These are phyloP conservation scores for Moniliophthora roreri DNA, from an alignment of 1,284 basidiomycete species.

Conservation along the genomic window DNA sequence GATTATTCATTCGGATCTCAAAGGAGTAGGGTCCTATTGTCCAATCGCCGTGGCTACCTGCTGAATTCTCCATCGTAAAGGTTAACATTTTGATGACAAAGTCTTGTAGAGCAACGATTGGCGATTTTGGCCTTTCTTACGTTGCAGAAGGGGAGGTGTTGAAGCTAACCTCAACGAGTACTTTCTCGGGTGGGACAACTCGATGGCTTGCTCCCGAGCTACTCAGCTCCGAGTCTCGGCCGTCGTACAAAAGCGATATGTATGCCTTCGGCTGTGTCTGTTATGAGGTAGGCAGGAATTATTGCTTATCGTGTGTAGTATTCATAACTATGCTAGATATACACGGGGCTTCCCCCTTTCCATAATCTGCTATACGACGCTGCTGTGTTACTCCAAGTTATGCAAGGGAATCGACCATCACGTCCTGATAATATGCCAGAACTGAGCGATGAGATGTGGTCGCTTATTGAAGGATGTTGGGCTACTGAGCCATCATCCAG, in stretches of 20 bases:
- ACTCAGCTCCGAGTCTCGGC: neutral
- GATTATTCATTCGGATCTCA: neutral
- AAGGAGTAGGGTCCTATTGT: neutral
- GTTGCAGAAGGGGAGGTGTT: neutral
- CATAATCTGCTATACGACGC: neutral
- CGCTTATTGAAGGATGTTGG: neutral
- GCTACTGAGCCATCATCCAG: neutral
- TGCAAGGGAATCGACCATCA: neutral
- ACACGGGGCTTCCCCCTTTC: neutral
- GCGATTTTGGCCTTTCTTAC: neutral
- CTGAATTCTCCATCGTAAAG: too few relatives aligned
- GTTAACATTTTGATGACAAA: slow-evolving; percentile 1
- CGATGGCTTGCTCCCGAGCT: slow-evolving; percentile 1
- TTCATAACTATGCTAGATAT: neutral
- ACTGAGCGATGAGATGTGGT: neutral
- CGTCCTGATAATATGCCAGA: neutral
- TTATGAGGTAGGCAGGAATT: neutral
- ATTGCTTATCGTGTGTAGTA: neutral
- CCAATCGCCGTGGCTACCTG: neutral
- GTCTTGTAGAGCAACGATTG: neutral
- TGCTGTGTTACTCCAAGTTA: neutral
- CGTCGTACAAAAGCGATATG: neutral
- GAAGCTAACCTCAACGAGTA: neutral
- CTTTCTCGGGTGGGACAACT: neutral
- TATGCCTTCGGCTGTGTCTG: neutral